phyloP scores from a whole-genome alignment of 2,329 filamentous ascomycete genomes.

The Arthroderma uncinatum region DNA sequence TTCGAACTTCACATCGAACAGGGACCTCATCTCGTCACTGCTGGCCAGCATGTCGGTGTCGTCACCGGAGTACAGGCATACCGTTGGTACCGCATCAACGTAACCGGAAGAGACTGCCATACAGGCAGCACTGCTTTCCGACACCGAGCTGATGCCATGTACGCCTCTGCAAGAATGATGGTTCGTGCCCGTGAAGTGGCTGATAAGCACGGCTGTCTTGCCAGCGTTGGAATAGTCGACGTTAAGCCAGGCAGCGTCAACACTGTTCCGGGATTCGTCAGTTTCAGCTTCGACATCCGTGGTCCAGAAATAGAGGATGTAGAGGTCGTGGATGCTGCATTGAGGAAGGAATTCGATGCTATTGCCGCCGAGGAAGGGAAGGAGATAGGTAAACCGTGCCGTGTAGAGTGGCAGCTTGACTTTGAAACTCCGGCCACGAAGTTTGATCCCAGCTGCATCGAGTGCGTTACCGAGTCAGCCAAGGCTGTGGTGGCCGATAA shows the following conservation, averaged over 20 bases:
- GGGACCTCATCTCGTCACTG: slow-evolving; percentile 59
- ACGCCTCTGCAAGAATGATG: slow-evolving; percentile 58
- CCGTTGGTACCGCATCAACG: slow-evolving; percentile 58
- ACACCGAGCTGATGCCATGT: slow-evolving; percentile 56
- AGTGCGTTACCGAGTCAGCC: slow-evolving; percentile 51
- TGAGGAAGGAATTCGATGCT: slow-evolving; percentile 47
- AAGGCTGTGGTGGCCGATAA: slow-evolving; percentile 45
- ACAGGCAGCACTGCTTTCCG: slow-evolving; percentile 63
- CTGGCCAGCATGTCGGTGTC: slow-evolving; percentile 53
- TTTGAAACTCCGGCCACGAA: slow-evolving; percentile 49
- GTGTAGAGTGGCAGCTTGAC: slow-evolving; percentile 50
- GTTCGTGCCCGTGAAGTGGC: slow-evolving; percentile 54
- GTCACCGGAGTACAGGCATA: slow-evolving; percentile 66
- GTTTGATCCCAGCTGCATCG: slow-evolving; percentile 58
- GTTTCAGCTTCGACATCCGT: slow-evolving; percentile 58
- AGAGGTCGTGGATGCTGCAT: slow-evolving; percentile 44
- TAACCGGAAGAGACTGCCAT: slow-evolving; percentile 58
- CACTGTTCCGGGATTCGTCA: slow-evolving; percentile 58
- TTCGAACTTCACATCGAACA: slow-evolving; percentile 83
- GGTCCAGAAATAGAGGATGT: slow-evolving; percentile 47
- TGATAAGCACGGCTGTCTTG: slow-evolving; percentile 48
- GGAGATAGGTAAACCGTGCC: slow-evolving; percentile 41
- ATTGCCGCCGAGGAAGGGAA: slow-evolving; percentile 50
- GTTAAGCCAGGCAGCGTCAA: slow-evolving; percentile 59
- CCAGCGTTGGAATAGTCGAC: slow-evolving; percentile 58